These are phyloP conservation scores for Multifurca ochricompacta DNA, from an alignment of 768 basidiomycete genomes.

Conservation along the genomic window DNA sequence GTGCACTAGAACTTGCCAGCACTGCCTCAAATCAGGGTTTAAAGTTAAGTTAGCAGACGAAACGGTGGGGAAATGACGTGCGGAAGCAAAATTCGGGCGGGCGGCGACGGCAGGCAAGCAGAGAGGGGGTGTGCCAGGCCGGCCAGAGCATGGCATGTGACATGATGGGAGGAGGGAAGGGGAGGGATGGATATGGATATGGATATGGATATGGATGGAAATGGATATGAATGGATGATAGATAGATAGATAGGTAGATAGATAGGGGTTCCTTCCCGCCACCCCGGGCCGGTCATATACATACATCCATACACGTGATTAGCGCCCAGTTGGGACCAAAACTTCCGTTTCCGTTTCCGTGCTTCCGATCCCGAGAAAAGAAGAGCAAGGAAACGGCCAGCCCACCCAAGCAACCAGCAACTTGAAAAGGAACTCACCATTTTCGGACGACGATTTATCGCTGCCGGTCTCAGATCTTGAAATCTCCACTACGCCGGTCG, in stretches of 20 bases:
- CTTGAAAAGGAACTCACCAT: slow-evolving; percentile 14
- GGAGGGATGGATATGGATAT: too few species aligned
- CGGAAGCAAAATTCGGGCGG: slow-evolving; percentile 13
- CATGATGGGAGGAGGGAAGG: too few species aligned
- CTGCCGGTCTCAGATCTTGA: slow-evolving; percentile 5
- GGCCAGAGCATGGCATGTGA: too few species aligned
- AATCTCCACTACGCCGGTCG: slow-evolving; percentile 9
- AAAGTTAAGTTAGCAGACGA: slow-evolving; percentile 14
- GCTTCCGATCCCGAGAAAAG: slow-evolving; percentile 16
- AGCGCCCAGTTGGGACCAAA: slow-evolving; percentile 3
- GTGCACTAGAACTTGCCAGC: not conserved
- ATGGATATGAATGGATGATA: too few species aligned
- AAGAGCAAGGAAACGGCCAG: too few species aligned
- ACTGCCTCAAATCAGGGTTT: slow-evolving; percentile 18
- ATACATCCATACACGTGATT: slow-evolving; percentile 13
- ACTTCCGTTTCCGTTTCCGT: too few species aligned
- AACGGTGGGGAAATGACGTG: slow-evolving; percentile 12
- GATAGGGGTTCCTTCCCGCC: slow-evolving; percentile 7
- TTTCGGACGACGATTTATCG: not conserved
- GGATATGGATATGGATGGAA: too few species aligned
- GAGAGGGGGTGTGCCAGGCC: too few species aligned
- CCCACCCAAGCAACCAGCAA: slow-evolving; percentile 2
- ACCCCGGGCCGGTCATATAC: too few species aligned
- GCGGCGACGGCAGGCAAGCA: too few species aligned
- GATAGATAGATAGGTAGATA: too few species aligned